Percentiles rank a stretch among this genome's conserved stretches.
These are phyloP conservation scores for Alternaria rosae DNA, from an alignment of 2,329 filamentous ascomycete genomes.

Conservation along the genomic window DNA sequence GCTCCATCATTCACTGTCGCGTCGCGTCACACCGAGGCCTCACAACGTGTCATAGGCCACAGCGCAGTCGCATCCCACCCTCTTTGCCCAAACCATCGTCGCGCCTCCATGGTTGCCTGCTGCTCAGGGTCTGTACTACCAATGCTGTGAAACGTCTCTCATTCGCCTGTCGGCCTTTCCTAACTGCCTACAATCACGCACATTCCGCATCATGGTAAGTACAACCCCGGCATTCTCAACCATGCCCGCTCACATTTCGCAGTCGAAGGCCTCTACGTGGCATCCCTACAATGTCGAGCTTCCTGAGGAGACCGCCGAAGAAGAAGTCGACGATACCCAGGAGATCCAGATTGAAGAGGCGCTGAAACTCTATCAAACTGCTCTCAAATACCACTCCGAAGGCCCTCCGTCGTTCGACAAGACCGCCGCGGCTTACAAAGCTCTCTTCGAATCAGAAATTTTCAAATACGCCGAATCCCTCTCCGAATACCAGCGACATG, in stretches of 20 bases:
- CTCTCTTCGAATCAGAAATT: slow-evolving; percentile 89
- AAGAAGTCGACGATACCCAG: slow-evolving; percentile 93
- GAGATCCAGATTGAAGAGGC: slow-evolving; percentile 98
- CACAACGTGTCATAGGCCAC: background rate
- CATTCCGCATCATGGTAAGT: slow-evolving; percentile 32
- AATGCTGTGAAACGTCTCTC: slow-evolving; percentile 16
- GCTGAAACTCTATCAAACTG: slow-evolving; percentile 90
- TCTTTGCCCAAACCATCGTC: background rate
- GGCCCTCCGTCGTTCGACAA: slow-evolving; percentile 77
- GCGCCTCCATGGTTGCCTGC: slow-evolving; percentile 14
- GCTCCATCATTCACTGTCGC: slow-evolving; percentile 17
- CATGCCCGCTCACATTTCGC: slow-evolving; percentile 14
- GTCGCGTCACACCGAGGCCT: slow-evolving; percentile 19
- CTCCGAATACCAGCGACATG: slow-evolving; percentile 81
- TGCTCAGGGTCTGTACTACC: slow-evolving; percentile 5
- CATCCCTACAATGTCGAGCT: slow-evolving; percentile 92
- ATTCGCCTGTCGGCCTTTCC: slow-evolving; percentile 6
- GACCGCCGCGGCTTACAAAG: slow-evolving; percentile 81
- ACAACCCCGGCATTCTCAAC: background rate
- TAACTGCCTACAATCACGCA: slow-evolving; percentile 10
- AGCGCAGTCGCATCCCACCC: background rate
- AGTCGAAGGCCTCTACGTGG: slow-evolving; percentile 62
- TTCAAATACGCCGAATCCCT: slow-evolving; percentile 89
- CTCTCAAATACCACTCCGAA: slow-evolving; percentile 89
- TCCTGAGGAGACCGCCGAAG: slow-evolving; percentile 86